Percentiles rank a stretch among this genome's conserved stretches.
phyloP scores from a whole-genome alignment of 164 flowering plant species.

The Cinnamomum micranthum region DNA sequence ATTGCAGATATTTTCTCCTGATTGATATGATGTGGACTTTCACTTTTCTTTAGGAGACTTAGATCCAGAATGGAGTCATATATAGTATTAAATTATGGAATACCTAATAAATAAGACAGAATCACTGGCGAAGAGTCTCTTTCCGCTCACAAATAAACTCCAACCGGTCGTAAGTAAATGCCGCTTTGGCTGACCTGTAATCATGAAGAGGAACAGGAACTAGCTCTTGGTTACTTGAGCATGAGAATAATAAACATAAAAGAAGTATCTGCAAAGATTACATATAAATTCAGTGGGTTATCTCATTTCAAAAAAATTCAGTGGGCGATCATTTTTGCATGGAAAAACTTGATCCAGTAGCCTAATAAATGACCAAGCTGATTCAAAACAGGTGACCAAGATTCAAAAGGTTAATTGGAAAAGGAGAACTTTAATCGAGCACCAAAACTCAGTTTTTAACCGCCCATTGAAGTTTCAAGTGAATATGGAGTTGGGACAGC shows the following conservation, averaged over 20 bases:
- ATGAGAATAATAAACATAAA: background rate
- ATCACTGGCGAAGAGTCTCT: slow-evolving; percentile 95
- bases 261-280: too few relatives aligned
- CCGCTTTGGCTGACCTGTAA: slow-evolving; percentile 89
- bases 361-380: too few relatives aligned
- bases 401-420: too few relatives aligned
- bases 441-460: too few relatives aligned
- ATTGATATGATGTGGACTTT: background rate
- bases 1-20: background rate
- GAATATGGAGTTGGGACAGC: too few relatives aligned
- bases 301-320: too few relatives aligned
- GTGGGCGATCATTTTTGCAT: too few relatives aligned
- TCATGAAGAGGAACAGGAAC: background rate
- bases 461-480: too few relatives aligned
- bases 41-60: background rate
- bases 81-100: background rate
- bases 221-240: background rate
- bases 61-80: background rate
- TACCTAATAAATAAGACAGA: slow-evolving; percentile 95
- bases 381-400: too few relatives aligned
- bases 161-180: slow-evolving; percentile 98
- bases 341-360: too few relatives aligned
- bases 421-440: too few relatives aligned
- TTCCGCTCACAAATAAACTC: slow-evolving; percentile 96
- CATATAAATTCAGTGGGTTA: too few relatives aligned